phyloP scores from a whole-genome alignment of 768 basidiomycete species.

The Hericium alpestre region DNA sequence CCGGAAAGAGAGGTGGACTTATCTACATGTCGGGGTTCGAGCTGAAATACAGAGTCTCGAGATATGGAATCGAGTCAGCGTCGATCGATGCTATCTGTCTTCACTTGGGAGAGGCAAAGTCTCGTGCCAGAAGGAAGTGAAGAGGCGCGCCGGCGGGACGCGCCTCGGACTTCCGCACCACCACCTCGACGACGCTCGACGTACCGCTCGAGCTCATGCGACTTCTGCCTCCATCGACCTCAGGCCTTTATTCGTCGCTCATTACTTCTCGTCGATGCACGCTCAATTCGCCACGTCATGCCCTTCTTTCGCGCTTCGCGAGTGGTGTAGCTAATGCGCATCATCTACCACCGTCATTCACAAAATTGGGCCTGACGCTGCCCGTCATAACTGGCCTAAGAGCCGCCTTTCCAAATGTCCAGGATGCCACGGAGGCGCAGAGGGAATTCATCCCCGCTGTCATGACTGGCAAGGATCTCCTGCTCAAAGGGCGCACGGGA shows the following conservation, averaged over 20 bases:
- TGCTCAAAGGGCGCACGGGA: constrained; percentile 64
- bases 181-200: neutral
- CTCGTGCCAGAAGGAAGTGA: too few relatives aligned
- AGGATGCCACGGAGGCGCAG: constrained; percentile 50
- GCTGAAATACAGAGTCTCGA: too few relatives aligned
- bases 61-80: too few relatives aligned
- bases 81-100: too few relatives aligned
- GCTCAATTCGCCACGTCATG: neutral
- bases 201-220: neutral
- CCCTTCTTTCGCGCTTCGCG: neutral
- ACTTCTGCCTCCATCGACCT: neutral
- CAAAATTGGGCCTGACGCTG: constrained; percentile 41
- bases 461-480: constrained; percentile 43
- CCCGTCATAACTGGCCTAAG: constrained; percentile 39
- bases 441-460: constrained; percentile 52
- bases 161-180: neutral
- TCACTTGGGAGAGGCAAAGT: too few relatives aligned
- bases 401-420: constrained; percentile 52
- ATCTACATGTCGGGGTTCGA: neutral
- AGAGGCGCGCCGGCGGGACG: too few relatives aligned
- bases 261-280: neutral
- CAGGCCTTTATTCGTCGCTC: neutral
- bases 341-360: constrained; percentile 26
- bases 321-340: neutral
- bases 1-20: neutral